Base-by-base conservation (phyloP, 1,284 basidiomycete species). In the Pseudozyma sp. region DNA sequence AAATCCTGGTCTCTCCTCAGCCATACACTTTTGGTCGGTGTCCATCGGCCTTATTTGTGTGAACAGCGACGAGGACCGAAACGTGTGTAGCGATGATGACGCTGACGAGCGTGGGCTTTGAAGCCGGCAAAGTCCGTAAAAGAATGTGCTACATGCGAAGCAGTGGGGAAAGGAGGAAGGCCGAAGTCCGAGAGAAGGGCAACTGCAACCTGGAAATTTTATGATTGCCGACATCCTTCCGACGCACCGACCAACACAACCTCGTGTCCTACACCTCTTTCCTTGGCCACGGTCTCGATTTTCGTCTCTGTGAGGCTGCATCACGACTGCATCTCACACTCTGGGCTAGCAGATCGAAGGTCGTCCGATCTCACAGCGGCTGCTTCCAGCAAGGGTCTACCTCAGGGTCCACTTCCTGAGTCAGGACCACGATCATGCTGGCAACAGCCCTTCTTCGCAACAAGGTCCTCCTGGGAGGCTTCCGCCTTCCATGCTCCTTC, bases 401-500 rank as follows among this genome's bases (percentile, higher is more conserved):
- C 38, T 39, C 38, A 18, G n/a, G 9, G 34, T 31, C 14, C 19
- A n/a, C 12, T 5, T 14, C 0, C 14, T 43, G 2, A 12, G 13
- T 36, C 21, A 36, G 57, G 34, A 47, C 42, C 43, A 52, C 44
- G 1, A 53, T 25, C 39, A 67, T 69, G 66, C 56, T 54, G 8
- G 35, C 66, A 36, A 36, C 66, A 0, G 11, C n/a, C 1, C 5
- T 13, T 8, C 59, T 68, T 9, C 51, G 65, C n/a, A 54, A 19
- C n/a, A 54, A 19, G 6, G 9, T 12, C 11, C 38, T 65, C 3
- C 18, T 14, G 7, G 58, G 55, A 18, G 62, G 51, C 19, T 42
- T 55, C 13, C 71, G 59, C 21, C 39, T 70, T 0, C 63, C 72
- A 1, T 52, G 52, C 19, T 67, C 71, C 13, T 80, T 83, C 68